Evolutionary conservation across 805 yeast genomes (phyloP).

Genomic region (Wickerhamomyces mucosus): DNA sequence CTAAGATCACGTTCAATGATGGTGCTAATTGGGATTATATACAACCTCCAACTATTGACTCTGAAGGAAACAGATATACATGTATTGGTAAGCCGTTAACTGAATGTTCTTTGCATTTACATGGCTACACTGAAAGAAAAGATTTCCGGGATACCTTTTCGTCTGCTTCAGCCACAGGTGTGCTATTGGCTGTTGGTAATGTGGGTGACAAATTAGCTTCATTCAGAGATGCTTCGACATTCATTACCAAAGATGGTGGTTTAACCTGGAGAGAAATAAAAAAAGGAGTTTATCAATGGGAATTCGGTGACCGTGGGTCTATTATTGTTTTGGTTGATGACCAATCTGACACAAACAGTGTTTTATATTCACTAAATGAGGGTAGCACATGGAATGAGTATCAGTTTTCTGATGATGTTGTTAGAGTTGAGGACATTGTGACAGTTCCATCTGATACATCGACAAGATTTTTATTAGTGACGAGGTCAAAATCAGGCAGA

Average conservation of each 20-base stretch:
- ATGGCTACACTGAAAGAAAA: slow-evolving; percentile 81
- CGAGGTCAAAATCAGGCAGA: slow-evolving; percentile 31
- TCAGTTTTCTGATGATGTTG: slow-evolving; percentile 47
- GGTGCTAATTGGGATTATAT: slow-evolving; percentile 81
- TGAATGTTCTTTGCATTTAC: slow-evolving; percentile 74
- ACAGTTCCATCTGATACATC: slow-evolving; percentile 90
- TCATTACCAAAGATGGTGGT: slow-evolving; percentile 81
- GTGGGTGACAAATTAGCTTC: slow-evolving; percentile 59
- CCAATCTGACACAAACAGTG: slow-evolving; percentile 41
- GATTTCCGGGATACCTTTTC: slow-evolving; percentile 82
- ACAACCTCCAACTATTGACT: slow-evolving; percentile 58
- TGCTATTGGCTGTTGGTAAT: slow-evolving; percentile 81
- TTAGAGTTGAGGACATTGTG: slow-evolving; percentile 60
- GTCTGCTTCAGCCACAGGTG: slow-evolving; percentile 82
- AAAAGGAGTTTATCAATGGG: slow-evolving; percentile 82
- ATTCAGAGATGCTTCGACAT: slow-evolving; percentile 52
- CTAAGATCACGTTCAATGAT: slow-evolving; percentile 79
- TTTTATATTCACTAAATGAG: slow-evolving; percentile 66
- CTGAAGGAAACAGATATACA: slow-evolving; percentile 43
- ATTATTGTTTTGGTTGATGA: slow-evolving; percentile 63
- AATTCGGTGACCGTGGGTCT: slow-evolving; percentile 92
- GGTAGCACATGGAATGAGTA: slow-evolving; percentile 70
- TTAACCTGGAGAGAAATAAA: slow-evolving; percentile 72
- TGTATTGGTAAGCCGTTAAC: slow-evolving; percentile 44
- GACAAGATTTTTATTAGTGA: slow-evolving; percentile 60